Percentiles rank a stretch among this genome's conserved stretches.
These are phyloP conservation scores for Penicillium concentricum DNA, from an alignment of 2,329 filamentous ascomycete species.

Conservation along the genomic window DNA sequence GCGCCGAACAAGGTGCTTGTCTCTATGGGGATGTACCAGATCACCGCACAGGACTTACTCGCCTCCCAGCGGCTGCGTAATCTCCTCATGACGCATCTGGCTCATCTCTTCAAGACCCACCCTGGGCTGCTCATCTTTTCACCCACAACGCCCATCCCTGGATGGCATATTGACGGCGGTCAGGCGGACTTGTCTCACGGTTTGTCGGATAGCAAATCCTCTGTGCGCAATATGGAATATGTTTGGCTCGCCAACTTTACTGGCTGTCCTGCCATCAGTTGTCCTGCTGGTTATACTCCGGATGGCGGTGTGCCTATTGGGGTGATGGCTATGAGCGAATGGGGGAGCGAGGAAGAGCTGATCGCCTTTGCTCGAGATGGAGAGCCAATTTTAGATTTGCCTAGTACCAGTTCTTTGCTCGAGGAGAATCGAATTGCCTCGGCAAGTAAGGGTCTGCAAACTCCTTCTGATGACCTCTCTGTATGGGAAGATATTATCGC, in stretches of 20 bases:
- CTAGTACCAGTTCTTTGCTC: constrained; percentile 10
- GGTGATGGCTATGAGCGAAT: constrained; percentile 56
- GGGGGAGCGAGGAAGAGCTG: constrained; percentile 54
- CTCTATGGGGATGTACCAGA: constrained; percentile 59
- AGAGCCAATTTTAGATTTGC: constrained; percentile 46
- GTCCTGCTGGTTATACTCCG: constrained; percentile 70
- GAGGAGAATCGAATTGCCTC: constrained; percentile 6
- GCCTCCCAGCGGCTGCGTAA: constrained; percentile 71
- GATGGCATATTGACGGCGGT: constrained; percentile 67
- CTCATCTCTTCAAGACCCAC: constrained; percentile 66
- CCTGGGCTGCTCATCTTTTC: constrained; percentile 76
- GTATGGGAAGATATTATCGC: constrained; percentile 42
- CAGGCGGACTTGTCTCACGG: constrained; percentile 62
- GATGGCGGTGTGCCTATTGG: constrained; percentile 48
- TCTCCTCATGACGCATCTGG: constrained; percentile 75
- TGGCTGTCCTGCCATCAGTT: constrained; percentile 72
- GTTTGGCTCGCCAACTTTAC: constrained; percentile 81
- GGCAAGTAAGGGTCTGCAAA: constrained; percentile 23
- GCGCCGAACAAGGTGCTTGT: constrained; percentile 70
- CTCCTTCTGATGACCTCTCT: constrained; percentile 27
- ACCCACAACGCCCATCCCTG: constrained; percentile 72
- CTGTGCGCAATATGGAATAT: constrained; percentile 79
- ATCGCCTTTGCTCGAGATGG: constrained; percentile 55
- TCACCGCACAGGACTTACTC: constrained; percentile 67
- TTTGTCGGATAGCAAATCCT: constrained; percentile 69